These are phyloP conservation scores for Phyllosticta paracitricarpa DNA, from an alignment of 2,329 filamentous ascomycete genomes.

Conservation along the genomic window DNA sequence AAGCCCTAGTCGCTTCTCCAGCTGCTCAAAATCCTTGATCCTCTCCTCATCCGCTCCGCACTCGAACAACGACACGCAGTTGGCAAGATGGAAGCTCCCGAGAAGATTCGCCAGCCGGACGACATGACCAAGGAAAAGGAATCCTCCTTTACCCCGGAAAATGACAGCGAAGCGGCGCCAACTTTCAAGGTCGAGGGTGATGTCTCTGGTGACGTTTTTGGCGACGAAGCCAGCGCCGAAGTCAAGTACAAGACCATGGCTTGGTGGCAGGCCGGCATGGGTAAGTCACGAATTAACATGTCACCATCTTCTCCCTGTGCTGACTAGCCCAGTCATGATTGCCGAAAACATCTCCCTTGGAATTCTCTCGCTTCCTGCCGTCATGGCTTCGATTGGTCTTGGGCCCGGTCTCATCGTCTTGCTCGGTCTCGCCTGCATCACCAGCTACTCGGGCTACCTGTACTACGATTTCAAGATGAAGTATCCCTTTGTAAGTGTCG, in stretches of 20 bases:
- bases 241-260: conserved; percentile 43
- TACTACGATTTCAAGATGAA: conserved; percentile 50
- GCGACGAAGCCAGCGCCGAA: conserved; percentile 25
- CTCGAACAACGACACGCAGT: neutral
- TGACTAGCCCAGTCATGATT: conserved; percentile 38
- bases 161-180: neutral
- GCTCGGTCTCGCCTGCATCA: conserved; percentile 44
- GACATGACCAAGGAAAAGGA: neutral
- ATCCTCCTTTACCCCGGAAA: neutral
- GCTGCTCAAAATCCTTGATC: neutral
- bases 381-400: conserved; percentile 38
- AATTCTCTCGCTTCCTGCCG: conserved; percentile 35
- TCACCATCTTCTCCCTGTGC: conserved; percentile 9
- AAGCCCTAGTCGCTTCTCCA: neutral
- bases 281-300: neutral
- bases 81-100: neutral
- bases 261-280: conserved; percentile 29
- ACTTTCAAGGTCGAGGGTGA: neutral
- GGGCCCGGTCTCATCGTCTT: conserved; percentile 35
- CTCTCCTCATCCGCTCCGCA: neutral
- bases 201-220: conserved; percentile 13
- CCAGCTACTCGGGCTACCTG: conserved; percentile 53
- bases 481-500: conserved; percentile 44
- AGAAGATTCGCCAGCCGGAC: neutral
- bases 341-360: conserved; percentile 48